Evolutionary conservation across 192 early-diverging fungal genomes (phyloP).

Genomic region (Backusella psychrophila): DNA sequence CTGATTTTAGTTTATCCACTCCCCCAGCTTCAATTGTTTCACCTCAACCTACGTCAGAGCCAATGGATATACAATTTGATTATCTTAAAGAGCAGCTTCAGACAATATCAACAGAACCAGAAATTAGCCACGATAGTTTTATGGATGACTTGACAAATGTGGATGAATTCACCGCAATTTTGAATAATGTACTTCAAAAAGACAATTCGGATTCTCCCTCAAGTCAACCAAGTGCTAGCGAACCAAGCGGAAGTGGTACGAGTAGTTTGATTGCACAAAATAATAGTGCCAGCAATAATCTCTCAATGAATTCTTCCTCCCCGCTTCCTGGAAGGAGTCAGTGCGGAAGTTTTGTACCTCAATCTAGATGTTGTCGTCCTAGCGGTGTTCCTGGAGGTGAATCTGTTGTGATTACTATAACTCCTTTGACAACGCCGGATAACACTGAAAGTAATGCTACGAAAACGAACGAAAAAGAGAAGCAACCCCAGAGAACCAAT

Average conservation of each 20-base stretch:
- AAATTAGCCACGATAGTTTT: background rate
- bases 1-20: background rate
- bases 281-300: background rate
- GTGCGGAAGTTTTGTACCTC: constrained; percentile 12
- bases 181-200: constrained; percentile 23
- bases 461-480: background rate
- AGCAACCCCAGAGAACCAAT: background rate
- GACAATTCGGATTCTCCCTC: background rate
- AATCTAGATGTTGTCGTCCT: background rate
- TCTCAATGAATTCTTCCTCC: background rate
- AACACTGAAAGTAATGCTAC: background rate
- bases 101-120: background rate
- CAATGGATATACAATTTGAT: constrained; percentile 15
- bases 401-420: constrained; percentile 19
- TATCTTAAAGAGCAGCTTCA: constrained; percentile 5
- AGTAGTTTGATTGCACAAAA: background rate
- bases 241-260: background rate
- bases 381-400: background rate
- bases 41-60: background rate
- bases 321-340: background rate
- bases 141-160: constrained; percentile 4
- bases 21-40: constrained; percentile 8
- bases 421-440: background rate
- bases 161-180: constrained; percentile 20
- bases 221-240: background rate